phyloP scores from a whole-genome alignment of 768 basidiomycete species.

The Boletus reticuloceps region DNA sequence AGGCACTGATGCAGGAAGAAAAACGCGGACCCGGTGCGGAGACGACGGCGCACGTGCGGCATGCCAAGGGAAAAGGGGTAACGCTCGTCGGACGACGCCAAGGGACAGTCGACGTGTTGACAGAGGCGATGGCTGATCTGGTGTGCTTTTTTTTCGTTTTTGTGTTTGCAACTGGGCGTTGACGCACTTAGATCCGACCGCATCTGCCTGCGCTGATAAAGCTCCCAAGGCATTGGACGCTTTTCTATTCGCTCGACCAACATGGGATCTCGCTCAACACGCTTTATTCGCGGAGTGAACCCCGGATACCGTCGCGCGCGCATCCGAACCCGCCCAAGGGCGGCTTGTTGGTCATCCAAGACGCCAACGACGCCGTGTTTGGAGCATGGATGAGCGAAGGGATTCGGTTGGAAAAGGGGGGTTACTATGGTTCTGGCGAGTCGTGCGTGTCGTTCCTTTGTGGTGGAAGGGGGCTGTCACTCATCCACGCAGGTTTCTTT shows the following conservation, averaged over 20 bases:
- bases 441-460: slow-evolving; percentile 34
- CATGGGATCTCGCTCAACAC: slow-evolving; percentile 93
- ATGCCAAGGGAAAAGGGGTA: slow-evolving; percentile 28
- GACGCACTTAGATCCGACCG: slow-evolving; percentile 55
- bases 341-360: slow-evolving; percentile 64
- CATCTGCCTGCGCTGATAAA: slow-evolving; percentile 73
- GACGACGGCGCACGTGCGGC: neutral
- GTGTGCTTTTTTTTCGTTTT: slow-evolving; percentile 39
- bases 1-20: slow-evolving; percentile 43
- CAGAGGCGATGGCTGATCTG: slow-evolving; percentile 51
- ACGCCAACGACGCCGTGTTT: slow-evolving; percentile 63
- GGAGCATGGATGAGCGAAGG: slow-evolving; percentile 85
- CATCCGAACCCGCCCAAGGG: slow-evolving; percentile 34
- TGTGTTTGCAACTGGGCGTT: too few species aligned
- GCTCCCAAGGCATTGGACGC: slow-evolving; percentile 68
- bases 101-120: slow-evolving; percentile 52
- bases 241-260: slow-evolving; percentile 90
- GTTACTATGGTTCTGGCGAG: slow-evolving; percentile 88
- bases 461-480: neutral
- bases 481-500: slow-evolving; percentile 61
- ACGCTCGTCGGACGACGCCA: slow-evolving; percentile 55
- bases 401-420: slow-evolving; percentile 47
- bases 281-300: slow-evolving; percentile 67
- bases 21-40: slow-evolving; percentile 32
- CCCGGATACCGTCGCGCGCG: slow-evolving; percentile 25